phyloP scores from a whole-genome alignment of 331 rosid species.

The Acacia pycnantha region DNA sequence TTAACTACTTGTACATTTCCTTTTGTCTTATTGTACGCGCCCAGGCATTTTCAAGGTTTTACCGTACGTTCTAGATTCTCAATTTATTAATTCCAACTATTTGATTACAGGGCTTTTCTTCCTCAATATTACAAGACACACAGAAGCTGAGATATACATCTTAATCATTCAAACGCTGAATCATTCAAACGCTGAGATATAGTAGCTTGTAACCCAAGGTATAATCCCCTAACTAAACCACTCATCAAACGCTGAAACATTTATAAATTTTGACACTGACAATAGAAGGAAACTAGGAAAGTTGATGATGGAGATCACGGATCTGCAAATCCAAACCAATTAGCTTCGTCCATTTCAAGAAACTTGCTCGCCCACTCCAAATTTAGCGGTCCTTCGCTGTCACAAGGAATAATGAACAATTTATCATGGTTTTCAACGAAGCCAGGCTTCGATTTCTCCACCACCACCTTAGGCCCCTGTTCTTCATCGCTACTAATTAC shows the following conservation, averaged over 20 bases:
- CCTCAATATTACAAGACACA: background rate
- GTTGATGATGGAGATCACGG: background rate
- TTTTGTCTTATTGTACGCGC: background rate
- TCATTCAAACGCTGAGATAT: background rate
- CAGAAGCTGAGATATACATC: background rate
- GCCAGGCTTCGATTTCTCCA: background rate
- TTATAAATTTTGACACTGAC: background rate
- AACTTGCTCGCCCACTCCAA: constrained; percentile 44
- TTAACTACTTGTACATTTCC: too few species aligned
- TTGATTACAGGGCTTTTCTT: background rate
- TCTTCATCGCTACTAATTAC: constrained; percentile 12
- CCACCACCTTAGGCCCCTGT: background rate
- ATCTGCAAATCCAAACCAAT: constrained; percentile 33
- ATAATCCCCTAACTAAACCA: background rate
- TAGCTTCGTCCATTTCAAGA: constrained; percentile 43
- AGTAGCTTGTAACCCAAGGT: background rate
- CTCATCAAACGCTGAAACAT: background rate
- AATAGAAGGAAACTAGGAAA: background rate
- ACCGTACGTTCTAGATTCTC: background rate
- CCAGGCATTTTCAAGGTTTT: background rate
- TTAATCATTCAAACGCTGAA: background rate
- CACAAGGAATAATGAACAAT: background rate
- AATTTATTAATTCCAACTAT: background rate
- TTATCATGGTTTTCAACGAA: background rate
- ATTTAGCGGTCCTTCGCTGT: constrained; percentile 31